Percentiles rank a stretch among this genome's conserved stretches.
Evolutionary conservation across 192 early-diverging fungal species (phyloP).

Genomic region (Linnemannia elongata): DNA sequence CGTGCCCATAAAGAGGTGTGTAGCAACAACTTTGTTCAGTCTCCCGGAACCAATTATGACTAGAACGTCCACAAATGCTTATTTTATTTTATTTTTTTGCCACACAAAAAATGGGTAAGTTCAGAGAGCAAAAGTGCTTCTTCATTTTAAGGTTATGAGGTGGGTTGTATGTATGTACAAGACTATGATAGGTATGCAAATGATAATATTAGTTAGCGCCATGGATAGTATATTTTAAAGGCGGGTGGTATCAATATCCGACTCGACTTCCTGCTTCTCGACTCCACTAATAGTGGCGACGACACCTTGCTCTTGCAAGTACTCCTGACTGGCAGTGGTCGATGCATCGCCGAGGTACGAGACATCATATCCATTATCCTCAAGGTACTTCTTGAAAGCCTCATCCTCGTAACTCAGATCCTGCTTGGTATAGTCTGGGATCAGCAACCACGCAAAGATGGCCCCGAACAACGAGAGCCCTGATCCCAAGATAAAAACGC

Average conservation of each 20-base stretch:
- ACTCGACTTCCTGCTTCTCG: not conserved
- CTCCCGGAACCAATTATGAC: not conserved
- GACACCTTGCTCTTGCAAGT: not conserved
- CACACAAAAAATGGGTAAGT: not conserved
- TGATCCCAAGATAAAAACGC: slow-evolving; percentile 60
- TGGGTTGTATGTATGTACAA: not conserved
- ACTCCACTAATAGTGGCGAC: not conserved
- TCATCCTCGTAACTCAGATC: slow-evolving; percentile 57
- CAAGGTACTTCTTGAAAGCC: slow-evolving; percentile 59
- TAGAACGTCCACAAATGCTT: too few relatives aligned
- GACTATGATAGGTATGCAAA: not conserved
- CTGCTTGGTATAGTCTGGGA: slow-evolving; percentile 61
- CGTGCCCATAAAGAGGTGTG: not conserved
- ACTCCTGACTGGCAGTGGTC: not conserved
- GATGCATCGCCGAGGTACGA: slow-evolving; percentile 8
- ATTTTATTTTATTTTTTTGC: too few relatives aligned
- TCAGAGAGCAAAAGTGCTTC: not conserved
- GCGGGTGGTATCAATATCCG: not conserved
- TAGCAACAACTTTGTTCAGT: not conserved
- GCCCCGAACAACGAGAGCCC: slow-evolving; percentile 58
- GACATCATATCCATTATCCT: slow-evolving; percentile 62
- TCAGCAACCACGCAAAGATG: slow-evolving; percentile 43
- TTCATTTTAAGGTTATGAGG: not conserved
- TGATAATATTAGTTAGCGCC: too few relatives aligned
- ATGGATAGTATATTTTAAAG: not conserved